Evolutionary conservation across 106 monocot species (phyloP).

Genomic region (Narthecium ossifragum): DNA sequence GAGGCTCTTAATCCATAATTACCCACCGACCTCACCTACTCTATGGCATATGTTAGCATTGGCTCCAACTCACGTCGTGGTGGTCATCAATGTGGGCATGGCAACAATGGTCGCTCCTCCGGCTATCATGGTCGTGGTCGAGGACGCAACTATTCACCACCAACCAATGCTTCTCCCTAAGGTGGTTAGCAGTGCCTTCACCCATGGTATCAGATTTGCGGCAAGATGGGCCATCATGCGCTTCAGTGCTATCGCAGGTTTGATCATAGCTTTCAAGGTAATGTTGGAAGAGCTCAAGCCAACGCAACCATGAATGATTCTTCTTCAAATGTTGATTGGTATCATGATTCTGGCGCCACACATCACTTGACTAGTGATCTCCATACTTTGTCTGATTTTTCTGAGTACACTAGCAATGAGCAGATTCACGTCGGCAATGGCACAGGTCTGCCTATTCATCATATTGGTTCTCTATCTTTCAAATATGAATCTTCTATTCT

Average conservation of each 20-base stretch:
- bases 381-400: not conserved
- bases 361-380: not conserved
- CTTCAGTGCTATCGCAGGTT: too few relatives aligned
- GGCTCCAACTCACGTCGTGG: too few relatives aligned
- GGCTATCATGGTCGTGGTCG: not conserved
- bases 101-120: not conserved
- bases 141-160: too few relatives aligned
- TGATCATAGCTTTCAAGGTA: not conserved
- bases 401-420: not conserved
- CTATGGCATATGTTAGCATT: too few relatives aligned
- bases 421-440: not conserved
- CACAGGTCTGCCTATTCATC: not conserved
- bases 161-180: too few relatives aligned
- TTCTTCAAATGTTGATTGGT: not conserved
- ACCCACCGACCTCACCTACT: too few relatives aligned
- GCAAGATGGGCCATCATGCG: too few relatives aligned
- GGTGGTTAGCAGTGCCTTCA: too few relatives aligned
- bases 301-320: not conserved
- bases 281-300: not conserved
- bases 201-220: too few relatives aligned
- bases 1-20: not conserved
- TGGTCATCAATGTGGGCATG: too few relatives aligned
- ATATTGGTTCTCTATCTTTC: not conserved
- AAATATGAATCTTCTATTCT: not conserved
- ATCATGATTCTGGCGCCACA: not conserved